Evolutionary conservation across 2,329 filamentous ascomycete species (phyloP).

Genomic region (Leptographium flavum): DNA sequence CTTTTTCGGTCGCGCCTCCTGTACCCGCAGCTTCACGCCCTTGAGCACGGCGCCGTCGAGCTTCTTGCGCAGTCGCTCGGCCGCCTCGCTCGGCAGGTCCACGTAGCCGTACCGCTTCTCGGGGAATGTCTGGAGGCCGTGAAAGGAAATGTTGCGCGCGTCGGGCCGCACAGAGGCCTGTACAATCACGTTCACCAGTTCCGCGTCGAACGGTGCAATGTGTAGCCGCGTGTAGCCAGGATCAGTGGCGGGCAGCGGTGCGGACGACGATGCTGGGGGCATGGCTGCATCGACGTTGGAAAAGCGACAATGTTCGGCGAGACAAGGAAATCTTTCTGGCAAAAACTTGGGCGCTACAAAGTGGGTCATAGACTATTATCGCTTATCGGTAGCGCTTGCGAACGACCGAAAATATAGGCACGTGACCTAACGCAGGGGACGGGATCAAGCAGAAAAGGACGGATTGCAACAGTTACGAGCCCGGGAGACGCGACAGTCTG

Average conservation of each 20-base stretch:
- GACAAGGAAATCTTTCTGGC: background rate
- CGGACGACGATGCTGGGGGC: background rate
- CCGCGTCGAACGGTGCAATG: conserved; percentile 71
- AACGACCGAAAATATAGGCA: too few relatives aligned
- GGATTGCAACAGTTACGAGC: too few relatives aligned
- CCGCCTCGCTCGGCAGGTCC: conserved; percentile 66
- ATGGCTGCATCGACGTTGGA: background rate
- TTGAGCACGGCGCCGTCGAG: conserved; percentile 75
- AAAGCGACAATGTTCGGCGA: background rate
- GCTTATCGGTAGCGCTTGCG: too few relatives aligned
- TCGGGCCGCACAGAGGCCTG: conserved; percentile 49
- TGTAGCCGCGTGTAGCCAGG: conserved; percentile 51
- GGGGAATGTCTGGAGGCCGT: conserved; percentile 72
- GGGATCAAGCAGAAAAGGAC: too few relatives aligned
- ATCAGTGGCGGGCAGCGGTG: background rate
- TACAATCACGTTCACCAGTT: conserved; percentile 59
- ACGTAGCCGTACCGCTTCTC: conserved; percentile 85
- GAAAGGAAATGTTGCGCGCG: conserved; percentile 77
- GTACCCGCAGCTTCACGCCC: conserved; percentile 72
- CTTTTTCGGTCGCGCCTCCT: conserved; percentile 51
- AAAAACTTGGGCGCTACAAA: background rate
- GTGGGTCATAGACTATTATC: too few relatives aligned
- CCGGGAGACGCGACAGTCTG: too few relatives aligned
- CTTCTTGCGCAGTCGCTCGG: conserved; percentile 83
- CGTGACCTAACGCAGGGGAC: too few relatives aligned